Evolutionary conservation across 2,329 filamentous ascomycete genomes (phyloP).

Genomic region (Neurospora sp.): DNA sequence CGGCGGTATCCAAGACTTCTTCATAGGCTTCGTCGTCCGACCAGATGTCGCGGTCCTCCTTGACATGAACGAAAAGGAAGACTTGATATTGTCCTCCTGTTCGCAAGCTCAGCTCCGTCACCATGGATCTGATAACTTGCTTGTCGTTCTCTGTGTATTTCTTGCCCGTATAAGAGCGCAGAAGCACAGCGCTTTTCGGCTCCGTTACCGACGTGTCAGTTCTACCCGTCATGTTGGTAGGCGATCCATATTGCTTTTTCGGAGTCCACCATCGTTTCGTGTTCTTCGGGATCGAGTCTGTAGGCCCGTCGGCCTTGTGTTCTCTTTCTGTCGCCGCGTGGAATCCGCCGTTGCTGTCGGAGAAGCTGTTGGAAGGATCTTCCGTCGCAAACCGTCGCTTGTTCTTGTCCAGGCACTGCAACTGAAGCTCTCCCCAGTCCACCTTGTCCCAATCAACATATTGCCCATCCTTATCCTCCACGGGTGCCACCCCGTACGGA

Average conservation of each 20-base stretch:
- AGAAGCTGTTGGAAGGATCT: constrained; percentile 32
- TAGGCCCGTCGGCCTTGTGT: neutral
- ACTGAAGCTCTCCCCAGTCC: constrained; percentile 62
- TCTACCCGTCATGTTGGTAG: neutral
- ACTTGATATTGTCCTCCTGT: constrained; percentile 75
- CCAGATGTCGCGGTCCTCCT: constrained; percentile 49
- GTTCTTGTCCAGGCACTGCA: constrained; percentile 56
- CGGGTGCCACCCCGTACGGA: constrained; percentile 47
- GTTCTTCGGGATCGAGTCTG: neutral
- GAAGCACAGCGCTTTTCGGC: constrained; percentile 59
- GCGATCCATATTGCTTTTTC: neutral
- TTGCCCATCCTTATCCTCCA: constrained; percentile 34
- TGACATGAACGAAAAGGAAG: constrained; percentile 70
- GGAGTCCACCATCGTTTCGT: neutral
- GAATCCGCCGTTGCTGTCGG: constrained; percentile 18
- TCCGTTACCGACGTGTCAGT: constrained; percentile 21
- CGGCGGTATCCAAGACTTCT: constrained; percentile 38
- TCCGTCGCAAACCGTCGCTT: constrained; percentile 47
- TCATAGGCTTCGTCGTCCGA: constrained; percentile 49
- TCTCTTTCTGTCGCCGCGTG: constrained; percentile 4
- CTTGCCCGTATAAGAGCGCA: constrained; percentile 68
- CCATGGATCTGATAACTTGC: constrained; percentile 66
- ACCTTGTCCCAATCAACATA: constrained; percentile 51
- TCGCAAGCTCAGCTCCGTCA: constrained; percentile 65
- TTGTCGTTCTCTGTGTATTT: constrained; percentile 70